A percentile compares a stretch with the other conserved stretches of the same genome.
phyloP scores from a whole-genome alignment of 441 rosid genomes.

The Raphanus hybrid region DNA sequence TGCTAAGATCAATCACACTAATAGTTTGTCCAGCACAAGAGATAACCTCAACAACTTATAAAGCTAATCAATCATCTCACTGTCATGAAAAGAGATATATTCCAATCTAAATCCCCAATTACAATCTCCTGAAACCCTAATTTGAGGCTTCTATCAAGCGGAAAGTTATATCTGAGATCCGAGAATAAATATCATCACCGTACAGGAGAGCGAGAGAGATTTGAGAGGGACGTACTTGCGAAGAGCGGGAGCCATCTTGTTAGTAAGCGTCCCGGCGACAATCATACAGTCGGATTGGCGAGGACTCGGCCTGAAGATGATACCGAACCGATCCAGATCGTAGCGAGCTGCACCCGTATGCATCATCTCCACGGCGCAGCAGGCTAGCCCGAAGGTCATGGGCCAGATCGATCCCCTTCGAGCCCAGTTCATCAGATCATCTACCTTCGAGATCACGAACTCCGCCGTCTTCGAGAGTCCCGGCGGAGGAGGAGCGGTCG shows the following conservation, averaged over 20 bases:
- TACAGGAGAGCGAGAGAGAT: constrained; percentile 2
- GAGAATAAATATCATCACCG: not conserved
- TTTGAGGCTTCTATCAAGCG: not conserved
- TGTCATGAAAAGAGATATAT: no score
- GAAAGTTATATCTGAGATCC: constrained; percentile 8
- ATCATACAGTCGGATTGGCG: constrained; percentile 98
- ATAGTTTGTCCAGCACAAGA: not conserved
- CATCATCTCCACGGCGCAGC: constrained; percentile 99
- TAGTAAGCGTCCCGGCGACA: constrained; percentile 98
- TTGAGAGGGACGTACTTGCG: constrained; percentile 61
- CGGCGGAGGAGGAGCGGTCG: constrained; percentile 45
- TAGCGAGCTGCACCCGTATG: constrained; percentile 96
- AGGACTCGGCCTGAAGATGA: constrained; percentile 96
- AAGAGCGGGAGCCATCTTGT: constrained; percentile 99
- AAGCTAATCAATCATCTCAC: not conserved
- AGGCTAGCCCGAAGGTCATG: constrained; percentile 97
- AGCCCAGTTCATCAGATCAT: constrained; percentile 91
- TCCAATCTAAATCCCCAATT: no score
- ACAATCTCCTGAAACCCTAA: no score
- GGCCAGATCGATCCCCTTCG: constrained; percentile 99
- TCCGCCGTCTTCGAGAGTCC: constrained; percentile 93
- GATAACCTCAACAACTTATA: not conserved
- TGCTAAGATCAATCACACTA: no score
- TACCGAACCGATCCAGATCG: constrained; percentile 96
- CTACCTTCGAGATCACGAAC: constrained; percentile 90